Conservation (phyloP, 2,329 filamentous ascomycete genomes). For the Fusarium gaditjirri region DNA sequence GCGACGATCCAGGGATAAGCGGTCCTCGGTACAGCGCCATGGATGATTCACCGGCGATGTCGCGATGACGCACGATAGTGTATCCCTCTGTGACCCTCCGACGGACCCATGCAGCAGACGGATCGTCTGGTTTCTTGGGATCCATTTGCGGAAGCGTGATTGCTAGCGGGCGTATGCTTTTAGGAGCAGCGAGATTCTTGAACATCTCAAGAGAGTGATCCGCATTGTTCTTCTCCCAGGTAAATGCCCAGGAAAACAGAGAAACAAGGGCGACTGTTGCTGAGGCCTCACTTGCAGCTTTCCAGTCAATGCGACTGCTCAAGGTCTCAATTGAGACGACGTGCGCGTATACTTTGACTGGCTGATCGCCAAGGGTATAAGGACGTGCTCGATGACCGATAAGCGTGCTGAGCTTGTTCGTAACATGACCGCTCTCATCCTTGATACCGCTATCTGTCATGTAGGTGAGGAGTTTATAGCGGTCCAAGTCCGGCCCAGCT, state of each 20-base stretch:
- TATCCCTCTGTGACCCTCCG: neutral
- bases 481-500: rapidly evolving
- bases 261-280: neutral
- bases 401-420: neutral
- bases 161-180: neutral
- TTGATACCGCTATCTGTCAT: neutral
- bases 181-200: neutral
- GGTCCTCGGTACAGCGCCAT: neutral
- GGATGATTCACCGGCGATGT: neutral
- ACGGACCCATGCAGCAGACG: neutral
- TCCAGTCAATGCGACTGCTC: neutral
- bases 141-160: neutral
- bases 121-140: neutral
- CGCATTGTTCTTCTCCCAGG: neutral
- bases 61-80: neutral
- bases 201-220: neutral
- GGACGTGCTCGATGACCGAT: neutral
- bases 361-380: rapidly evolving
- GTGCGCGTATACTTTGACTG: neutral
- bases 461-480: neutral
- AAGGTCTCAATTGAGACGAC: neutral
- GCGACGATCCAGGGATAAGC: neutral
- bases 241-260: neutral
- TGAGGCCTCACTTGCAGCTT: neutral
- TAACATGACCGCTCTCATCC: neutral